Base-by-base conservation (phyloP, 257 asterid genomes). In the Buddleja alternifolia region DNA sequence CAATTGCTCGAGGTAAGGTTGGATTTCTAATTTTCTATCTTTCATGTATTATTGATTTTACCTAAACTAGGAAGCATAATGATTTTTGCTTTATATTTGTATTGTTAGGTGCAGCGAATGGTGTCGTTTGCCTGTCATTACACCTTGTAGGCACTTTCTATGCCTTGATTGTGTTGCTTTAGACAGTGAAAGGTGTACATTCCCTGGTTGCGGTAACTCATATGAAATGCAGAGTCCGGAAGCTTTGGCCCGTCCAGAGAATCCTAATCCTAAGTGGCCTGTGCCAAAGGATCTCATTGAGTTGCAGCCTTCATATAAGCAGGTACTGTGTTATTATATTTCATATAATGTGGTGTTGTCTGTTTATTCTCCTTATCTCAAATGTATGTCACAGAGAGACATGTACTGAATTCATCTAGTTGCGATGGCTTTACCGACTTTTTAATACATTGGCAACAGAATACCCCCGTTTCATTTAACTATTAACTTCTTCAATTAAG, bases 211-310 rank as follows among this genome's bases (percentile, higher is more conserved):
- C 80, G 89, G 90, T 58, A 66, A 82, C 80, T 70, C 66, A 23
- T 94, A 94, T 66, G 92, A 94, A 86, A 94, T 94, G 99, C 95
- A 94, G 83, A 89, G 90, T 75, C 99, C 97, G 41, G 88, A 94
- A 80, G 88, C 71, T 63, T 84, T 84, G 77, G 80, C 96, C 45
- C 97, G 99, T 77, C 97, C 96, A 15, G 99, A 94, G 82, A 94
- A 94, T 82, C 99, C 97, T 9, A 86, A 89, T 70, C 99, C 99
- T 17, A 91, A 91, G 84, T 94, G 99, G 99, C 97, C 99, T 63
- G 99, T 94, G 67, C 99, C 99, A 12, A 87, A 93, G 76, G 99
- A 93, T 87, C 96, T 93, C 66, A 93, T 94, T 77, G 99, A 94
- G 90, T 82, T 94, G 74, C 97, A 94, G 71, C 99, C 99, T 32